Conservation (phyloP, 1,284 basidiomycete species). For the Leucoagaricus sp. region DNA sequence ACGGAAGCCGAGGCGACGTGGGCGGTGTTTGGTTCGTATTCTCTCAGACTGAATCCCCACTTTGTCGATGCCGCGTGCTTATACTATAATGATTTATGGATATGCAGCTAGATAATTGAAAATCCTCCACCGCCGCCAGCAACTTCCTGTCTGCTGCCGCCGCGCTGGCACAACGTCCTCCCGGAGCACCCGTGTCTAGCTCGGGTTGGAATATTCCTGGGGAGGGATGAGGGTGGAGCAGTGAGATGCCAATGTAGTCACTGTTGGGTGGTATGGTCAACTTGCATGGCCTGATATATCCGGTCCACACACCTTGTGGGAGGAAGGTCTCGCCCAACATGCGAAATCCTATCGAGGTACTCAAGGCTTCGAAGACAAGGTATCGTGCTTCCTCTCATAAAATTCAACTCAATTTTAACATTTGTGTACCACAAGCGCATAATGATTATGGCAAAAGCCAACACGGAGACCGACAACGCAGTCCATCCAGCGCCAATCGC, state of each 20-base stretch:
- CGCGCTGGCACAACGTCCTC: conserved; percentile 47
- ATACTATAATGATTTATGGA: not conserved
- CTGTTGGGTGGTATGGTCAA: conserved; percentile 46
- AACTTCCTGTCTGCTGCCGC: too few relatives aligned
- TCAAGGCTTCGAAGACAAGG: conserved; percentile 40
- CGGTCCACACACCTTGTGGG: conserved; percentile 36
- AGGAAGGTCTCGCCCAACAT: conserved; percentile 35
- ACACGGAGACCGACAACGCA: conserved; percentile 50
- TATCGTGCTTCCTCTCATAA: conserved; percentile 17
- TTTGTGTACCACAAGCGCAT: too few relatives aligned
- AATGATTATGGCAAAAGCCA: conserved; percentile 48
- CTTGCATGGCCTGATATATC: conserved; percentile 42
- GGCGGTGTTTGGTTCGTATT: conserved; percentile 46
- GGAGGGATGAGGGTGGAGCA: conserved; percentile 29
- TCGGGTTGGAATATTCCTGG: conserved; percentile 34
- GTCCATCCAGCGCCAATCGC: conserved; percentile 40
- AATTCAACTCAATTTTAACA: too few relatives aligned
- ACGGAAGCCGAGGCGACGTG: conserved; percentile 44
- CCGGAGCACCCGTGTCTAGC: conserved; percentile 49
- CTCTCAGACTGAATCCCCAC: not conserved
- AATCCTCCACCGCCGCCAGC: conserved; percentile 9
- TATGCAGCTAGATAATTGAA: not conserved
- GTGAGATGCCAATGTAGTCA: conserved; percentile 48
- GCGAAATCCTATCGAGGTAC: conserved; percentile 43
- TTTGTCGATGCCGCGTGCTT: not conserved